A percentile compares a stretch with the other conserved stretches of the same genome.
These are phyloP conservation scores for Syzygium syzygioides DNA, from an alignment of 441 rosid genomes.

Conservation along the genomic window DNA sequence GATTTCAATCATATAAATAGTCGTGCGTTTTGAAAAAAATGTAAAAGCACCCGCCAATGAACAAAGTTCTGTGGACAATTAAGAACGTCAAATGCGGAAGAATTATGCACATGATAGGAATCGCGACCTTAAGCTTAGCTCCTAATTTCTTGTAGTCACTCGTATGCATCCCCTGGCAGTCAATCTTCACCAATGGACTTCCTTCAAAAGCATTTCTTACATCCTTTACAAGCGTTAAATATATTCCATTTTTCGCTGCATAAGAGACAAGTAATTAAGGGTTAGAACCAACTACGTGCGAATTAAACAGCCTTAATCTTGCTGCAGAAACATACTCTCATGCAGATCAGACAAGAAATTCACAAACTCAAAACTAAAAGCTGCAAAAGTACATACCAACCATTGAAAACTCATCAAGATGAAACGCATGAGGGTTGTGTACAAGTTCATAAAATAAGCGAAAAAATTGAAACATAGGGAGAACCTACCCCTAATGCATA, in stretches of 20 bases:
- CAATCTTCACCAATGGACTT: conserved; percentile 71
- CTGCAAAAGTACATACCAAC: not conserved
- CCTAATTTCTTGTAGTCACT: conserved; percentile 90
- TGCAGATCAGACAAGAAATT: not conserved
- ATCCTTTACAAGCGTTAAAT: conserved; percentile 62
- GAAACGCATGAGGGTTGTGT: not conserved
- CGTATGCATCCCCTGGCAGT: conserved; percentile 75
- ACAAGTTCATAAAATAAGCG: not conserved
- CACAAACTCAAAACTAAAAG: not conserved
- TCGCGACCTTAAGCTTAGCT: conserved; percentile 74
- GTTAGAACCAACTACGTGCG: not conserved
- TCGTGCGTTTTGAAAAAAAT: not conserved
- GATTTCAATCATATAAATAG: not conserved
- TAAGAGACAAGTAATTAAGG: not conserved
- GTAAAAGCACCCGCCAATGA: not conserved
- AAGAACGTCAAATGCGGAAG: not conserved
- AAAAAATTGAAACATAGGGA: not conserved
- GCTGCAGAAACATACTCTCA: not conserved
- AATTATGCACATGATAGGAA: not conserved
- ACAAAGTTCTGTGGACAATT: not conserved
- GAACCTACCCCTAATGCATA: not conserved
- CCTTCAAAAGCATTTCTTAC: conserved; percentile 85
- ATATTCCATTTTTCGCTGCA: conserved; percentile 88
- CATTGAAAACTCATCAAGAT: not conserved
- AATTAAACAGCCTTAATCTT: not conserved